Conservation (phyloP, 2,329 filamentous ascomycete species). For the Sporothrix euskadiensis region DNA sequence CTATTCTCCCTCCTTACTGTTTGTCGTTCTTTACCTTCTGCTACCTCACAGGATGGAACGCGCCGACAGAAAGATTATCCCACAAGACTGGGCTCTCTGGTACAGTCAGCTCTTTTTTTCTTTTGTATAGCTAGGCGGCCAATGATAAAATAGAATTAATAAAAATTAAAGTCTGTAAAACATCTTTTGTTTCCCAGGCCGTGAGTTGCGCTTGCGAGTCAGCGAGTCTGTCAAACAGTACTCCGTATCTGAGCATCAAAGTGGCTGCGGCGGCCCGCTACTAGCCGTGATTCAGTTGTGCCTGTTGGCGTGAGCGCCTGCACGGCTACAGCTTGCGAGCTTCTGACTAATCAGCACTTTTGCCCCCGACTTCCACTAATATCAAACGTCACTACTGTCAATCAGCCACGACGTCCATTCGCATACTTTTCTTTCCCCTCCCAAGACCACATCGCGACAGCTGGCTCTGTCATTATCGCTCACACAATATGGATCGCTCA, state of each 20-base stretch:
- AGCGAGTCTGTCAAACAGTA: too few species aligned
- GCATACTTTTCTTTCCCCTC: neutral
- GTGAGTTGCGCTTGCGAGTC: too few species aligned
- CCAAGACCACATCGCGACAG: neutral
- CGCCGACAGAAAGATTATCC: neutral
- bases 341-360: slow-evolving; percentile 3
- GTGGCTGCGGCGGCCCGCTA: neutral
- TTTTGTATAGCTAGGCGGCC: neutral
- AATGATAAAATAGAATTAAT: neutral
- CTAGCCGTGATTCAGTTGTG: neutral
- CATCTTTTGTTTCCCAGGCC: too few species aligned
- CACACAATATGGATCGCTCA: neutral
- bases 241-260: neutral
- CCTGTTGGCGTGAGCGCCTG: neutral
- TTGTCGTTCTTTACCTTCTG: neutral
- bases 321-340: neutral
- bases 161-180: neutral
- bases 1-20: neutral
- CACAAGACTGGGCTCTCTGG: neutral
- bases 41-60: neutral
- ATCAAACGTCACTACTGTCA: neutral
- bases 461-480: neutral
- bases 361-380: neutral
- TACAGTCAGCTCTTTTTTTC: neutral
- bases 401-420: neutral